These are phyloP conservation scores for Pseudopediastrum boryanum DNA, from an alignment of 139 green algal genomes.

Conservation along the genomic window DNA sequence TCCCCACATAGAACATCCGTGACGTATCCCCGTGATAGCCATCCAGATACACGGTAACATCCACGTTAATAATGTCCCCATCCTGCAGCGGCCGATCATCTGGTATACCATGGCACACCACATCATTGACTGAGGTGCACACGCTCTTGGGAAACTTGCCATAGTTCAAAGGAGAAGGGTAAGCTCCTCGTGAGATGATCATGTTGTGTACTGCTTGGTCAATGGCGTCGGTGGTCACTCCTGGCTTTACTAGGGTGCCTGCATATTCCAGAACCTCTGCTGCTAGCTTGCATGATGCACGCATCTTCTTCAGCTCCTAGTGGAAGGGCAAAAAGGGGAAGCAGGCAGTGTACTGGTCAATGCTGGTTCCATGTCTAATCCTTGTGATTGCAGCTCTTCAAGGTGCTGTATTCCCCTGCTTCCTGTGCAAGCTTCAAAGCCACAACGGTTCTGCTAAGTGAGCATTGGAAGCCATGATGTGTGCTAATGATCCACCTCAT, in stretches of 20 bases:
- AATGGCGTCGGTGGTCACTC: constrained; percentile 95
- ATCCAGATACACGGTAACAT: constrained; percentile 96
- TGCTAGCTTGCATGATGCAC: constrained; percentile 83
- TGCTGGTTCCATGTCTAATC: no score
- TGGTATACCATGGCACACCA: constrained; percentile 96
- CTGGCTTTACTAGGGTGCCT: constrained; percentile 75
- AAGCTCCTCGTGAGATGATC: constrained; percentile 84
- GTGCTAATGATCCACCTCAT: no score
- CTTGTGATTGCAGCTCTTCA: no score
- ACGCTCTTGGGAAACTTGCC: constrained; percentile 96
- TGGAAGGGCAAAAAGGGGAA: no score
- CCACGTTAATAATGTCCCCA: constrained; percentile 97
- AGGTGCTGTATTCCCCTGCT: no score
- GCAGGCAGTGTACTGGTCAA: no score
- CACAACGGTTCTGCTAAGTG: no score
- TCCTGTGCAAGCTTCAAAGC: no score
- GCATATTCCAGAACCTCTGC: constrained; percentile 83
- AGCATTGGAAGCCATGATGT: no score
- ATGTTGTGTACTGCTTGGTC: constrained; percentile 90
- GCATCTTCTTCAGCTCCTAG: constrained; percentile 85
- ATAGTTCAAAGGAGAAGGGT: constrained; percentile 96
- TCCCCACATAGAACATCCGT: constrained; percentile 62
- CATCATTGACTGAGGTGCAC: constrained; percentile 98
- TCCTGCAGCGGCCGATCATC: constrained; percentile 58
- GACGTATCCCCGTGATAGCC: constrained; percentile 97